These are phyloP conservation scores for Colletotrichum orchidophilum DNA, from an alignment of 2,329 filamentous ascomycete species.

Conservation along the genomic window DNA sequence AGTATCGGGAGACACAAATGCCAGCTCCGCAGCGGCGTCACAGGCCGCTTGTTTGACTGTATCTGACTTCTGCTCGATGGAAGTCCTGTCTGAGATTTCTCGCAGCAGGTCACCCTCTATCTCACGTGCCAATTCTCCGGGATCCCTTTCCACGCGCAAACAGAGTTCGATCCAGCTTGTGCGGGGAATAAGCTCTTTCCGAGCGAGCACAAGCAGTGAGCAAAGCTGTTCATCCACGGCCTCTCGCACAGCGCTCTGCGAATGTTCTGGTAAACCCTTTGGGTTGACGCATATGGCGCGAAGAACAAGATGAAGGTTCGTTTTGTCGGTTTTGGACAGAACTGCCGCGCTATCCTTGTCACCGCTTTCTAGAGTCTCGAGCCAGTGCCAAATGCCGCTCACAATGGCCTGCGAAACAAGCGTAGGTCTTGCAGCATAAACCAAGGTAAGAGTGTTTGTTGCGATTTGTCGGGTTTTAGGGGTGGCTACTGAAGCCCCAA, in stretches of 20 bases:
- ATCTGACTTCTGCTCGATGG: constrained; percentile 55
- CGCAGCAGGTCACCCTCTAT: constrained; percentile 72
- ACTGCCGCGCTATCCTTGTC: constrained; percentile 82
- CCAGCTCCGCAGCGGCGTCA: constrained; percentile 87
- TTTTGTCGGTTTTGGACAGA: constrained; percentile 70
- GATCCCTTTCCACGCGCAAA: constrained; percentile 82
- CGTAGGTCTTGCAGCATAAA: constrained; percentile 70
- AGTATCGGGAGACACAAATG: constrained; percentile 88
- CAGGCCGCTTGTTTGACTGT: constrained; percentile 76
- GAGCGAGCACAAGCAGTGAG: constrained; percentile 79
- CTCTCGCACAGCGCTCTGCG: constrained; percentile 50
- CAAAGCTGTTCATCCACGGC: constrained; percentile 73
- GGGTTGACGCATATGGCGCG: constrained; percentile 70
- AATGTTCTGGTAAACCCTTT: constrained; percentile 57
- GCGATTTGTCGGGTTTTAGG: constrained; percentile 72
- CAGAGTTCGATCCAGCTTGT: constrained; percentile 91
- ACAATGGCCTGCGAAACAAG: constrained; percentile 72
- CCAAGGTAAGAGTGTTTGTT: constrained; percentile 66
- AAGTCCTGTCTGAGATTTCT: constrained; percentile 67
- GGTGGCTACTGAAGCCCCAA: constrained; percentile 70
- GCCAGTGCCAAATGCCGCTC: constrained; percentile 82
- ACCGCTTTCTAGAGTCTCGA: constrained; percentile 70
- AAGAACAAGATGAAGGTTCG: constrained; percentile 69
- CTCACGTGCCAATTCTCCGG: constrained; percentile 77
- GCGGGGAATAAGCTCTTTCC: constrained; percentile 79